A percentile compares a stretch with the other conserved stretches of the same genome.
These are phyloP conservation scores for Colletotrichum coccodes DNA, from an alignment of 2,329 filamentous ascomycete genomes.

Conservation along the genomic window DNA sequence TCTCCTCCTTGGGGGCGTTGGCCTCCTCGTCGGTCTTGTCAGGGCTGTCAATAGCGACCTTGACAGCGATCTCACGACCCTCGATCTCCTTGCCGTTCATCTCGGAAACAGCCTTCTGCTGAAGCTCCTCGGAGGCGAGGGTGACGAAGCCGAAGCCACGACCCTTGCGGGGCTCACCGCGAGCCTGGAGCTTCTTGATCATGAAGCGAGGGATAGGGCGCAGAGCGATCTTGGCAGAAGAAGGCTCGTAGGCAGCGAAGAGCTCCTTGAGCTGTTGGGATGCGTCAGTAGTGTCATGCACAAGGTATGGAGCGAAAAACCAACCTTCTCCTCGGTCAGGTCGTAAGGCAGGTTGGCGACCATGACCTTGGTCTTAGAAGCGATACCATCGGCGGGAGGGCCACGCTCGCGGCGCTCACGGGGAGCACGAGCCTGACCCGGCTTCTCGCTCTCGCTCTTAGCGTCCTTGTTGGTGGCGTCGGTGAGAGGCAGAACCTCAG, in stretches of 20 bases:
- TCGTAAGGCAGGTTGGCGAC: conserved; percentile 99
- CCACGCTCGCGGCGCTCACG: conserved; percentile 83
- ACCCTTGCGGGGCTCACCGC: conserved; percentile 97
- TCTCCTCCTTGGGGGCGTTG: conserved; percentile 59
- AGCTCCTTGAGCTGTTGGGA: conserved; percentile 88
- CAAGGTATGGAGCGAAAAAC: conserved; percentile 38
- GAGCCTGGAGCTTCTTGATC: conserved; percentile 99
- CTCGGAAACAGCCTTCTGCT: conserved; percentile 96
- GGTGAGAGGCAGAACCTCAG: conserved; percentile 67
- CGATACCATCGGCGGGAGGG: conserved; percentile 94
- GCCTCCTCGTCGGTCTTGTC: conserved; percentile 94
- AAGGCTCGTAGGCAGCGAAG: conserved; percentile 90
- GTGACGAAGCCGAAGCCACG: conserved; percentile 99
- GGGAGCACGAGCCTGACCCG: conserved; percentile 60
- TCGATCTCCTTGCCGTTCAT: conserved; percentile 99
- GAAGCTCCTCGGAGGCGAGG: conserved; percentile 91
- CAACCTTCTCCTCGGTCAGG: conserved; percentile 95
- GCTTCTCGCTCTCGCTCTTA: conserved; percentile 68
- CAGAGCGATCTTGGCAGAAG: conserved; percentile 97
- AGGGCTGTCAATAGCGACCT: conserved; percentile 99
- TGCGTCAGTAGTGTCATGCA: conserved; percentile 35
- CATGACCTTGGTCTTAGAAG: conserved; percentile 99
- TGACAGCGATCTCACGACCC: conserved; percentile 98
- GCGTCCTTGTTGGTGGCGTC: conserved; percentile 70
- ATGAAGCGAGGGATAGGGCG: conserved; percentile 99